Conservation (phyloP, 2,329 filamentous ascomycete species). For the Dryadomyces quercus-mongolicae region DNA sequence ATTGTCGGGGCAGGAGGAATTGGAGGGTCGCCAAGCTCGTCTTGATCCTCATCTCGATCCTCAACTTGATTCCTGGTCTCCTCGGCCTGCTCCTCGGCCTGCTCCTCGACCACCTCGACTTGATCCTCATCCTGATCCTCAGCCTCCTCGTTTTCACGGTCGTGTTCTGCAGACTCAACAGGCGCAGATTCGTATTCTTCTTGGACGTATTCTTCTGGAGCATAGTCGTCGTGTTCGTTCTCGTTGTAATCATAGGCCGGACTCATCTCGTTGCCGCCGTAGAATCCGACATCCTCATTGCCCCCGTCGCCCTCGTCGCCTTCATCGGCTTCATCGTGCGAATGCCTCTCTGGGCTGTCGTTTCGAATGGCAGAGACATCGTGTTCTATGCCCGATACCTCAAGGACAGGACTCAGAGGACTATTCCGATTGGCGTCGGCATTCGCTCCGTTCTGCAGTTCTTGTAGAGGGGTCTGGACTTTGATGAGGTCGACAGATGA, state of each 20-base stretch:
- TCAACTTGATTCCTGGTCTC: too few relatives aligned
- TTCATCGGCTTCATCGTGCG: too few relatives aligned
- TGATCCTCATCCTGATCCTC: too few relatives aligned
- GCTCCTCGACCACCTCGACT: background rate
- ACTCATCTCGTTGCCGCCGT: background rate
- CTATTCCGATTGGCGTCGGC: background rate
- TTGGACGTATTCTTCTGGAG: too few relatives aligned
- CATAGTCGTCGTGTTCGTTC: background rate
- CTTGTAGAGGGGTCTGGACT: background rate
- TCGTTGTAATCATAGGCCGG: background rate
- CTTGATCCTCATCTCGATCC: background rate
- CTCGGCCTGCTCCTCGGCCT: background rate
- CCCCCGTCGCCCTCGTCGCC: background rate
- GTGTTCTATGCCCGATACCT: background rate
- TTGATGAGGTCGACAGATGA: slow-evolving; percentile 5
- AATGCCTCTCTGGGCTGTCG: too few relatives aligned
- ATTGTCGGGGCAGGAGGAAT: too few relatives aligned
- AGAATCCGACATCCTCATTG: background rate
- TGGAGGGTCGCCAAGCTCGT: background rate
- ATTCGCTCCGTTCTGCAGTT: background rate
- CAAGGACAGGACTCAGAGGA: background rate
- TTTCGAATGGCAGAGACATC: background rate
- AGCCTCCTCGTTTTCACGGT: too few relatives aligned
- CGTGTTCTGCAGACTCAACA: background rate
- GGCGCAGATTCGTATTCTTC: background rate